Evolutionary conservation across 495 filamentous ascomycete species (phyloP).

Genomic region (Xylaria venustula): DNA sequence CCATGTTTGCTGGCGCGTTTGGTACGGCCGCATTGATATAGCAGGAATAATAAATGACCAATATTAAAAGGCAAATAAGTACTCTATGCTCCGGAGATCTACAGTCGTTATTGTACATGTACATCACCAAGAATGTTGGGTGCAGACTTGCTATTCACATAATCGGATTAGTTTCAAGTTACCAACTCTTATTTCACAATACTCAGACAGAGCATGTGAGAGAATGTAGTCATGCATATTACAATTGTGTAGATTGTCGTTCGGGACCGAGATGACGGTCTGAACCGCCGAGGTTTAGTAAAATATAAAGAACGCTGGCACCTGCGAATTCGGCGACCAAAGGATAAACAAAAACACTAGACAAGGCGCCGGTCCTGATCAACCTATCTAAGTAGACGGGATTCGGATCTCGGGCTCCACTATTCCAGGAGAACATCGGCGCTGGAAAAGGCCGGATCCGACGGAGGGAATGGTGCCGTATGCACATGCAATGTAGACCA

Average conservation of each 20-base stretch:
- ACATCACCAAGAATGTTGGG: too few relatives aligned
- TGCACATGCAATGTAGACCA: conserved; percentile 2
- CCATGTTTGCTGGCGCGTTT: conserved; percentile 49
- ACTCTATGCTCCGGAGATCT: neutral
- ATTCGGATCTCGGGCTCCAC: conserved; percentile 9
- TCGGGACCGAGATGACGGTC: too few relatives aligned
- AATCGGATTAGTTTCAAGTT: too few relatives aligned
- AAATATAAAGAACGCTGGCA: too few relatives aligned
- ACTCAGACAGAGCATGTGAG: too few relatives aligned
- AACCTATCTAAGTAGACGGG: neutral
- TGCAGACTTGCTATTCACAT: too few relatives aligned
- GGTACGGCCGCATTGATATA: neutral
- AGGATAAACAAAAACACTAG: neutral
- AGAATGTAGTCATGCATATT: too few relatives aligned
- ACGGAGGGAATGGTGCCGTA: neutral
- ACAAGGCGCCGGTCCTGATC: neutral
- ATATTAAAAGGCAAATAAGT: neutral
- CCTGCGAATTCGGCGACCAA: conserved; percentile 2
- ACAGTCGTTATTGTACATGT: neutral
- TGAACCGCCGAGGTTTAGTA: too few relatives aligned
- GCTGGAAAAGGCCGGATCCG: neutral
- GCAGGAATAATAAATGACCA: neutral
- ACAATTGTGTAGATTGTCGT: too few relatives aligned
- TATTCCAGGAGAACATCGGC: neutral
- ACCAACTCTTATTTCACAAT: too few relatives aligned